Conservation (phyloP, 108 stramenopile species). For the Nitzschia putrida region DNA sequence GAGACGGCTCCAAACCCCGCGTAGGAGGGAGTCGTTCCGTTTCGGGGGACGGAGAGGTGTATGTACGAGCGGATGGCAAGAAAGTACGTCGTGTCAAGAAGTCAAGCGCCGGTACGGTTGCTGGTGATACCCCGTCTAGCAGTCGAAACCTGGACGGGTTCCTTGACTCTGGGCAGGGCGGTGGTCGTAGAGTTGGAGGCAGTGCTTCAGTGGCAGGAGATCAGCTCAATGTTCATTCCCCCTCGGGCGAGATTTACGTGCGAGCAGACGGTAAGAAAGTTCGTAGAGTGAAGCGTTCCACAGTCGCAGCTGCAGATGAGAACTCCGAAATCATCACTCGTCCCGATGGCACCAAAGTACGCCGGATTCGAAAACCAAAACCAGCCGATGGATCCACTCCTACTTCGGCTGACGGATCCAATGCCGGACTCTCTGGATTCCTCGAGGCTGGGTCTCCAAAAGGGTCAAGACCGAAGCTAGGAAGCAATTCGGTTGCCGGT, state of each 20-base stretch:
- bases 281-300: conserved; percentile 35
- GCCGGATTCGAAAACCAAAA: conserved; percentile 37
- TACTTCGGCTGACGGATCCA: neutral
- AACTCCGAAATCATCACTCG: conserved; percentile 48
- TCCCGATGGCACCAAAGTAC: conserved; percentile 54
- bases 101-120: conserved; percentile 3
- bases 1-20: neutral
- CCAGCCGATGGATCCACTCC: conserved; percentile 1
- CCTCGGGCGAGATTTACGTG: conserved; percentile 50
- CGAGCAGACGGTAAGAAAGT: conserved; percentile 62
- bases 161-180: conserved; percentile 1
- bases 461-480: conserved; percentile 25
- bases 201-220: conserved; percentile 40
- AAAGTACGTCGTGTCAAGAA: conserved; percentile 49
- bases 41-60: conserved; percentile 47
- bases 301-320: conserved; percentile 8
- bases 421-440: conserved; percentile 27
- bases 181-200: conserved; percentile 18
- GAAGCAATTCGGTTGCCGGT: conserved; percentile 45
- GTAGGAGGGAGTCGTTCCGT: conserved; percentile 16
- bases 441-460: conserved; percentile 22
- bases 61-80: conserved; percentile 53
- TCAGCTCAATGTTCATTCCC: conserved; percentile 27
- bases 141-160: conserved; percentile 29
- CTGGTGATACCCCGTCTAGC: conserved; percentile 4